Conservation (phyloP, 768 basidiomycete species). For the Lyophyllum decastes region DNA sequence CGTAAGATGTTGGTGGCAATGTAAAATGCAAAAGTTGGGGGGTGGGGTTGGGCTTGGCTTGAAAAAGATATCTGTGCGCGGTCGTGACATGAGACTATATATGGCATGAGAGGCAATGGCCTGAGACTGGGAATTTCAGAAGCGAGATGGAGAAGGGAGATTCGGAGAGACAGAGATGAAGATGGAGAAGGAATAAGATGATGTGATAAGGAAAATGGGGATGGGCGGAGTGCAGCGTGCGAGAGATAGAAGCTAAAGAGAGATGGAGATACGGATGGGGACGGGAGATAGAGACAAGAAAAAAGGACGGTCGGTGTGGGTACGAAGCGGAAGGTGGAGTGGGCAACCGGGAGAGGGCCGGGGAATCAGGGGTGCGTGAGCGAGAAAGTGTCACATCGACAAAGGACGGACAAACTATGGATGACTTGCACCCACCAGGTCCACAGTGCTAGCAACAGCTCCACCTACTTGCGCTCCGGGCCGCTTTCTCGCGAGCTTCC, state of each 20-base stretch:
- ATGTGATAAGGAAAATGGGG: constrained; percentile 19
- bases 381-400: not conserved
- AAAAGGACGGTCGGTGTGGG: not conserved
- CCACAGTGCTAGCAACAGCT: constrained; percentile 61
- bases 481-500: constrained; percentile 61
- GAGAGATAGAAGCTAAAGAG: not conserved
- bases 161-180: constrained; percentile 15
- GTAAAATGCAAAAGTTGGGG: not conserved
- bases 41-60: not conserved
- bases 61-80: not conserved
- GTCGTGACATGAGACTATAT: constrained; percentile 19
- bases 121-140: constrained; percentile 18
- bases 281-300: not conserved
- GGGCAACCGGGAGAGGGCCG: constrained; percentile 6
- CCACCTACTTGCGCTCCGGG: constrained; percentile 57
- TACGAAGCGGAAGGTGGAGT: constrained; percentile 2
- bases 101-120: constrained; percentile 21
- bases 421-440: constrained; percentile 3
- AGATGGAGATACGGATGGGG: not conserved
- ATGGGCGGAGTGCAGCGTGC: constrained; percentile 6
- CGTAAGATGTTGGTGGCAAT: not conserved
- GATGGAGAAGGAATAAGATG: constrained; percentile 21
- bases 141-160: constrained; percentile 18
- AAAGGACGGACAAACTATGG: constrained; percentile 1
- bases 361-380: constrained; percentile 6